phyloP scores from a whole-genome alignment of 257 asterid genomes.

The Plantago major region DNA sequence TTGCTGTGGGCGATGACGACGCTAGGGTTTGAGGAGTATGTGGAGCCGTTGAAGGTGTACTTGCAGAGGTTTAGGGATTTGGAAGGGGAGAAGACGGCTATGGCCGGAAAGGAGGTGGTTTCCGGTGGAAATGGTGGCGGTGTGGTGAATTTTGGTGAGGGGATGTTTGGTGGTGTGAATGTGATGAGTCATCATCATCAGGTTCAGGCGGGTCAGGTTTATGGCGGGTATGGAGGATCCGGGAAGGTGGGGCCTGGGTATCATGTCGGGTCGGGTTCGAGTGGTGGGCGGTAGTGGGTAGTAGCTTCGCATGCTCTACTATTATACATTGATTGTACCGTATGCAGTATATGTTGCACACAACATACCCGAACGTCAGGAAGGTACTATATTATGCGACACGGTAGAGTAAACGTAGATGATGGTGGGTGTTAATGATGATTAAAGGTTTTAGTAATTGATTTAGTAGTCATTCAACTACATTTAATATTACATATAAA shows the following conservation, averaged over 20 bases:
- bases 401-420: not conserved
- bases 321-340: too few species aligned
- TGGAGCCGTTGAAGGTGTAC: conserved; percentile 52
- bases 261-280: conserved; percentile 27
- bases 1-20: conserved; percentile 72
- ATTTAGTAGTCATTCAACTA: too few species aligned
- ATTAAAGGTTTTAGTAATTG: too few species aligned
- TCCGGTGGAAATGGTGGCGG: conserved; percentile 25
- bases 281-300: conserved; percentile 22
- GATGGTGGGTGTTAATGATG: not conserved
- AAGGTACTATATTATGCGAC: not conserved
- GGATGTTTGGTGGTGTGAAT: conserved; percentile 26
- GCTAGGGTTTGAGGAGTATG: conserved; percentile 64
- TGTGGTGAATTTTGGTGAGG: conserved; percentile 27
- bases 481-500: too few species aligned
- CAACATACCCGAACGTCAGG: too few species aligned
- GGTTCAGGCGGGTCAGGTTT: conserved; percentile 19
- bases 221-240: conserved; percentile 17
- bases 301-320: too few species aligned
- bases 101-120: conserved; percentile 38
- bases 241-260: conserved; percentile 4
- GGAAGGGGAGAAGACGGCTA: conserved; percentile 59
- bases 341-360: too few species aligned
- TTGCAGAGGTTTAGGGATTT: conserved; percentile 60
- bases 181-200: conserved; percentile 29